Base-by-base conservation (phyloP, 2,329 filamentous ascomycete genomes). In the Neodidymelliopsis sp. region DNA sequence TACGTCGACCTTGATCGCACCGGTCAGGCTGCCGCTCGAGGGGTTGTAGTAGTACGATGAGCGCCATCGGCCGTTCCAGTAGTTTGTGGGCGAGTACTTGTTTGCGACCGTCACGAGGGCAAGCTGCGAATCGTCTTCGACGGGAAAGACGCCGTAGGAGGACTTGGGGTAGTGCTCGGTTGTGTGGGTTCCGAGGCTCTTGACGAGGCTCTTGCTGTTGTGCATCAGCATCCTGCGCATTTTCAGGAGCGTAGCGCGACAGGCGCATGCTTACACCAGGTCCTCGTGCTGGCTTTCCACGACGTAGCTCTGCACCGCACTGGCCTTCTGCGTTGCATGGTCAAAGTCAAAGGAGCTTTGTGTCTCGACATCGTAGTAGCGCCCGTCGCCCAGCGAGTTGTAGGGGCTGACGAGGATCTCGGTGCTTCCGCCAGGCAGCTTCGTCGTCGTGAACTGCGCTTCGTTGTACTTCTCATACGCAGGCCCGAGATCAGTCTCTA, bases 41-140 rank as follows among this genome's bases (percentile, higher is more conserved):
- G 91, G 86, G 55, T 87, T 82, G 74, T 89, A 88, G 64, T 88
- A 82, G 78, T 97, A 97, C 42, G 88, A 81, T 36, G 90, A 92
- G 66, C 94, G 89, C 90, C 94, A 99, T 56, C 94, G 91, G 55
- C 94, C 94, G 76, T 97, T 97, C 90, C 94, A 97, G 81, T 91
- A 99, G 81, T 99, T 99, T 72, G 92, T 91, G 6, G 95, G 94
- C 66, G 90, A 96, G 79, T 97, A 97, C 75, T 97, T 97, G 80
- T 94, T 97, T 47, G 92, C 90, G 37, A 96, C 92, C 39, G 96
- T 85, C 44, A 96, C 75, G 57, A 97, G 80, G 36, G 91, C 90
- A 52, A 97, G 75, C 63, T 86, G 85, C 20, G 84, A 83, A 71
- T 93, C 89, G 57, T 87, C 80, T 62, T 90, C 84, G 60, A 85